Conservation (phyloP, 2,329 filamentous ascomycete species). For the Fusarium nurragi region DNA sequence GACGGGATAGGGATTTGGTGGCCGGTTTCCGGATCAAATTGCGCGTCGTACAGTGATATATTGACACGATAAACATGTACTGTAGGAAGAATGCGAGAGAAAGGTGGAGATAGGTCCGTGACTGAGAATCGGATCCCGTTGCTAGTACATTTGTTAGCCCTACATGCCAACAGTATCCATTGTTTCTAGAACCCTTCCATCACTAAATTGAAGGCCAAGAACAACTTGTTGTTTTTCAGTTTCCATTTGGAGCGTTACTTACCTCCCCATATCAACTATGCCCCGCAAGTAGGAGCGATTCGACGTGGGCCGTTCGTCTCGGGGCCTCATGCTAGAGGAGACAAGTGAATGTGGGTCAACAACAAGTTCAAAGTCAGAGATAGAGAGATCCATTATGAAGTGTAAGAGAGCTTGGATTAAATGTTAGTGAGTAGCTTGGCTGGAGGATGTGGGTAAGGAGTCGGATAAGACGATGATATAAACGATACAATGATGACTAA, state of each 20-base stretch:
- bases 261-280: conserved; percentile 33
- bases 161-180: not conserved
- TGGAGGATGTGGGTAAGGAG: not conserved
- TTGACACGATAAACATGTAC: conserved; percentile 26
- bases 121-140: conserved; percentile 30
- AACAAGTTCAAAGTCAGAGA: conserved; percentile 14
- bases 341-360: not conserved
- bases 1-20: conserved; percentile 12
- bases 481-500: not conserved
- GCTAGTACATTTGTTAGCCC: not conserved
- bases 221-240: not conserved
- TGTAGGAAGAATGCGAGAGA: conserved; percentile 27
- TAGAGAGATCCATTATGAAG: not conserved
- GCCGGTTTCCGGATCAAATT: conserved; percentile 24
- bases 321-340: not conserved
- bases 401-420: not conserved
- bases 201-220: not conserved
- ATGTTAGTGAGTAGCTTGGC: not conserved
- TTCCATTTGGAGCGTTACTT: not conserved
- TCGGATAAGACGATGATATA: not conserved
- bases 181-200: not conserved
- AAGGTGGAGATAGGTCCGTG: conserved; percentile 24
- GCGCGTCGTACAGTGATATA: conserved; percentile 30
- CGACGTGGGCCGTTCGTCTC: not conserved
- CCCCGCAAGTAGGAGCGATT: conserved; percentile 10